Evolutionary conservation across 2,329 filamentous ascomycete genomes (phyloP).

Genomic region (Lachnellula willkommii): DNA sequence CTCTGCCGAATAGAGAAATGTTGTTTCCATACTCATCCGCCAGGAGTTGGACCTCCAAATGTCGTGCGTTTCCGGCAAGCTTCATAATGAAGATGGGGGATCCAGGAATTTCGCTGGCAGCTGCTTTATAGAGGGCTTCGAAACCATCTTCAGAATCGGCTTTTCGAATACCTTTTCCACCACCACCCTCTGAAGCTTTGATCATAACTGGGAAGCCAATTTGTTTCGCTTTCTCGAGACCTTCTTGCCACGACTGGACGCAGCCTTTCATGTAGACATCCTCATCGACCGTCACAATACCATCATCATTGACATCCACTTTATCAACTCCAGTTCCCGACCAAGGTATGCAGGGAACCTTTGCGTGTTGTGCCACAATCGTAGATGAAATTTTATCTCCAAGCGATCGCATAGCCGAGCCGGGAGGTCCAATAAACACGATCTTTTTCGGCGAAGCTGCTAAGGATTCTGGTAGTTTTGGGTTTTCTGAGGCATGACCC

Average conservation of each 20-base stretch:
- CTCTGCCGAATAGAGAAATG: conserved; percentile 96
- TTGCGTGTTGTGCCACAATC: conserved; percentile 94
- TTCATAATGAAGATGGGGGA: conserved; percentile 99
- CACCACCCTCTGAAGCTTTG: conserved; percentile 98
- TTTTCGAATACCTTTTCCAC: conserved; percentile 98
- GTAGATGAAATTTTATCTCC: conserved; percentile 99
- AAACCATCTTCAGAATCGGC: conserved; percentile 82
- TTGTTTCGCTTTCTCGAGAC: conserved; percentile 74
- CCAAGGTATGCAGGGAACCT: conserved; percentile 98
- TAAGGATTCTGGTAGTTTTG: conserved; percentile 90
- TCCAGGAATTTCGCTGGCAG: conserved; percentile 93
- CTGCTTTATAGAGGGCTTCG: conserved; percentile 83
- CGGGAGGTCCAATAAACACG: conserved; percentile 96
- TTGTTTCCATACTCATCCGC: conserved; percentile 99
- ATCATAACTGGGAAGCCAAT: conserved; percentile 99
- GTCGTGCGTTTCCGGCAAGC: conserved; percentile 89
- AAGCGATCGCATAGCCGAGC: conserved; percentile 96
- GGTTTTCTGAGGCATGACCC: conserved; percentile 98
- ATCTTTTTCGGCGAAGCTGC: conserved; percentile 98
- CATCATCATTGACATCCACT: conserved; percentile 71
- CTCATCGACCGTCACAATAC: conserved; percentile 88
- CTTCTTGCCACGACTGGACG: conserved; percentile 83
- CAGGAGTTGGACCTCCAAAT: conserved; percentile 94
- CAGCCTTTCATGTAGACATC: conserved; percentile 85
- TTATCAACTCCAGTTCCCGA: conserved; percentile 86